A percentile compares a stretch with the other conserved stretches of the same genome.
These are phyloP conservation scores for Diaporthe destruens DNA, from an alignment of 2,329 filamentous ascomycete genomes.

Conservation along the genomic window DNA sequence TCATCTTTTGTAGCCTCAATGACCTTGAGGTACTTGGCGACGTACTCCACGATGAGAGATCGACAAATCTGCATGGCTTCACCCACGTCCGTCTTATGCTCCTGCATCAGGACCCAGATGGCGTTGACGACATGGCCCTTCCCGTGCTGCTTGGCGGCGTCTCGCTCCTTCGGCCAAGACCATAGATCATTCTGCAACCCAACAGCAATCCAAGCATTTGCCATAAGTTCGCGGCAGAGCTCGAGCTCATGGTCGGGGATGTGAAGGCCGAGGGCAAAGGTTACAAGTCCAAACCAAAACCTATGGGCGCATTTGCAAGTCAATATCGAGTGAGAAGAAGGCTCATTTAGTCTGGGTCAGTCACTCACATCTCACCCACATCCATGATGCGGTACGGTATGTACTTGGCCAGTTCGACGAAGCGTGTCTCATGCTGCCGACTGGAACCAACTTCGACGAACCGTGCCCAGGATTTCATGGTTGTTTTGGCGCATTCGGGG, in stretches of 20 bases:
- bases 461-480: constrained; percentile 46
- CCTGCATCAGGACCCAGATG: constrained; percentile 55
- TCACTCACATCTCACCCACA: constrained; percentile 46
- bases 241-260: constrained; percentile 53
- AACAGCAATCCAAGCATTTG: constrained; percentile 48
- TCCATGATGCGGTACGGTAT: constrained; percentile 46
- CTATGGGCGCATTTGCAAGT: constrained; percentile 41
- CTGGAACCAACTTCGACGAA: constrained; percentile 43
- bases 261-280: constrained; percentile 53
- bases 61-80: constrained; percentile 42
- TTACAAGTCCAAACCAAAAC: constrained; percentile 52
- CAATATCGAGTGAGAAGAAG: too few species aligned
- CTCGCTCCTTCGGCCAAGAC: constrained; percentile 53
- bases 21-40: constrained; percentile 19
- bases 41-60: constrained; percentile 28
- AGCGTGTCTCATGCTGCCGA: constrained; percentile 35
- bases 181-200: constrained; percentile 55
- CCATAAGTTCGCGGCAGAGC: constrained; percentile 47
- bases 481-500: constrained; percentile 43
- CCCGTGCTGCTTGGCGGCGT: constrained; percentile 47
- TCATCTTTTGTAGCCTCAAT: constrained; percentile 8
- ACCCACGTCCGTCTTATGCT: constrained; percentile 47
- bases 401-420: constrained; percentile 47
- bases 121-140: constrained; percentile 53
- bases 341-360: too few species aligned